Evolutionary conservation across 73 alveolate species (phyloP), one percentile per base, ranked within the genome.

Genomic region (Symbiodinium natans): DNA sequence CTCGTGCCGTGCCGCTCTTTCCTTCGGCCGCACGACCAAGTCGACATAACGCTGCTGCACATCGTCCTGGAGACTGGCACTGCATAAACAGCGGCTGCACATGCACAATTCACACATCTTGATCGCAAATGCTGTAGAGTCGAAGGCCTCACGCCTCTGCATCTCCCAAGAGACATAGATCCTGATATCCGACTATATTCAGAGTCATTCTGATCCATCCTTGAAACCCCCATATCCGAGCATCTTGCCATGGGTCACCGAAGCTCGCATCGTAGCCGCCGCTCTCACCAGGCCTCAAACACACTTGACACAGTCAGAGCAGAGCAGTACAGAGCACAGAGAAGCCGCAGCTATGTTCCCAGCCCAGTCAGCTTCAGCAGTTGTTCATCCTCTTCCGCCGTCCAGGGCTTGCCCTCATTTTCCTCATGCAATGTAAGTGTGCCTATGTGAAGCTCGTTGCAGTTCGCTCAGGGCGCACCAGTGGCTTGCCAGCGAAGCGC

Each of bases 221-320:
- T 33, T 38, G n/a, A 21, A 71, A 71, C 33, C 63, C 40, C 63
- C 38, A 56, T 39, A 40, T 39, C 39, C 8, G 21, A 71, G 48
- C 71, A 41, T n/a, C 41, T 5, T 3, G 36, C 98, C 98, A 92
- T 3, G 98, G 98, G 63, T 92, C 98, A 23, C 98, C 98, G 13
- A 92, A 92, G 92, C 82, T 92, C 21, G 46, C 98, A 27, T 92
- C 98, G 46, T 92, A 92, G 54, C 97, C 97, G 1, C 97, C 97
- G 33, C 46, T 42, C n/a, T 90, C 97, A 15, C 97, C 97, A 0
- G 97, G 88, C 87, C 97, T 90, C 23, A 23, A 46, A 19, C 86
- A 75, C n/a, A n/a, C n/a, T n/a, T n/a, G n/a, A n/a, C n/a, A n/a
- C n/a, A 75, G 48, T 31, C 86, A 11, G 10, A 27, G 19, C 93